Conservation (phyloP, 108 stramenopile genomes). For the Chaetoceros tenuissimus region DNA sequence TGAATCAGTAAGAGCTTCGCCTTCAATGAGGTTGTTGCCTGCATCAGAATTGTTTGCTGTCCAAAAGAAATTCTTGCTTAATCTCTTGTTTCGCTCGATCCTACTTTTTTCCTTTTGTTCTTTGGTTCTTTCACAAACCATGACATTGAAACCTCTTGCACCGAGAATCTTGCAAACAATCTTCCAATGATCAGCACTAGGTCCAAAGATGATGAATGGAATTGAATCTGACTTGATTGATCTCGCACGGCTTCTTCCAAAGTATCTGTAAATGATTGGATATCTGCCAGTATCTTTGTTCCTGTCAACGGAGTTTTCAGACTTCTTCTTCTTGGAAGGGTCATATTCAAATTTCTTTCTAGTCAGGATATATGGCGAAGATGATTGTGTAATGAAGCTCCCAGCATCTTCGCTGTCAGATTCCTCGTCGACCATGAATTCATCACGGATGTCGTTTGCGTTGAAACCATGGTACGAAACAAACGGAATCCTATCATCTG, state of each 20-base stretch:
- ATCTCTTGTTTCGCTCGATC: neutral
- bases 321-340: no score
- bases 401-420: no score
- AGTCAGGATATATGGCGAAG: neutral
- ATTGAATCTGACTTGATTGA: conserved; percentile 13
- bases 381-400: no score
- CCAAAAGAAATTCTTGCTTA: neutral
- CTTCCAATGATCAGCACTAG: conserved; percentile 58
- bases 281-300: neutral
- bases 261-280: conserved; percentile 35
- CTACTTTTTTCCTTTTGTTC: neutral
- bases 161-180: conserved; percentile 30
- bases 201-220: conserved; percentile 46
- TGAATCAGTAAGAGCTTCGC: conserved; percentile 5
- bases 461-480: no score
- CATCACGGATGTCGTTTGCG: no score
- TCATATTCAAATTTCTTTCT: neutral
- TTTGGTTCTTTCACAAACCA: conserved; percentile 43
- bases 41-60: neutral
- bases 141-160: conserved; percentile 42
- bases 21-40: neutral
- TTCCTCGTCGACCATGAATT: no score
- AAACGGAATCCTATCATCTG: no score
- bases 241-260: conserved; percentile 13
- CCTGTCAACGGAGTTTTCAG: no score